These are phyloP conservation scores for Vitis rupestris DNA, from an alignment of 164 flowering plant genomes.

Conservation along the genomic window DNA sequence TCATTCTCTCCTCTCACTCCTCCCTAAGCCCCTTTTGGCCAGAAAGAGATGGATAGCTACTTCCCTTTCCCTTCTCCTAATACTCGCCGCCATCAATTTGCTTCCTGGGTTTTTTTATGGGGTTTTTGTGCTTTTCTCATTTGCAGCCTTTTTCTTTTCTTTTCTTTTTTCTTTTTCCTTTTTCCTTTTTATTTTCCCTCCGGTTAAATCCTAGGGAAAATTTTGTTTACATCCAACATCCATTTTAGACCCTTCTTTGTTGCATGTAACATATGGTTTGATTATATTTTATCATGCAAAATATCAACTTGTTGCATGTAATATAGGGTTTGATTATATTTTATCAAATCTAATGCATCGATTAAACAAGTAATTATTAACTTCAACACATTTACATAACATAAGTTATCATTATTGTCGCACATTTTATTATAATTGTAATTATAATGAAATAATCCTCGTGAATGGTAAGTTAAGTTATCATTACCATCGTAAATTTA, in stretches of 20 bases:
- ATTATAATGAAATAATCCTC: too few species aligned
- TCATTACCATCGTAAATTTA: too few species aligned
- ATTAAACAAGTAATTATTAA: too few species aligned
- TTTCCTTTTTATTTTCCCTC: not conserved
- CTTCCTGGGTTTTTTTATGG: not conserved
- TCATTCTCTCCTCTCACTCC: not conserved
- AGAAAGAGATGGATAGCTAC: not conserved
- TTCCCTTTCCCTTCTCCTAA: not conserved
- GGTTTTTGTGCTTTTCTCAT: not conserved
- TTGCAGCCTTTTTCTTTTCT: not conserved
- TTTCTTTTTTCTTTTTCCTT: not conserved
- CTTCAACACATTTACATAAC: too few species aligned
- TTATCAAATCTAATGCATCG: too few species aligned
- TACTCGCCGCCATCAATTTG: conserved; percentile 2
- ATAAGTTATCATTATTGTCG: too few species aligned
- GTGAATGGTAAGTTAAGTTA: too few species aligned
- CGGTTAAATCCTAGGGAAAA: too few species aligned
- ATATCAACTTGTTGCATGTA: too few species aligned
- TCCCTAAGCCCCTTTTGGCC: not conserved
- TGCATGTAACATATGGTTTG: not conserved
- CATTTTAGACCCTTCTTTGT: not conserved
- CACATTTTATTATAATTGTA: too few species aligned
- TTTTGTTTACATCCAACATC: not conserved
- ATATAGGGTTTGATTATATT: too few species aligned
- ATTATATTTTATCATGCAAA: too few species aligned